Evolutionary conservation across 768 basidiomycete species (phyloP).

Genomic region (Lanmaoa pseudosensibilis): DNA sequence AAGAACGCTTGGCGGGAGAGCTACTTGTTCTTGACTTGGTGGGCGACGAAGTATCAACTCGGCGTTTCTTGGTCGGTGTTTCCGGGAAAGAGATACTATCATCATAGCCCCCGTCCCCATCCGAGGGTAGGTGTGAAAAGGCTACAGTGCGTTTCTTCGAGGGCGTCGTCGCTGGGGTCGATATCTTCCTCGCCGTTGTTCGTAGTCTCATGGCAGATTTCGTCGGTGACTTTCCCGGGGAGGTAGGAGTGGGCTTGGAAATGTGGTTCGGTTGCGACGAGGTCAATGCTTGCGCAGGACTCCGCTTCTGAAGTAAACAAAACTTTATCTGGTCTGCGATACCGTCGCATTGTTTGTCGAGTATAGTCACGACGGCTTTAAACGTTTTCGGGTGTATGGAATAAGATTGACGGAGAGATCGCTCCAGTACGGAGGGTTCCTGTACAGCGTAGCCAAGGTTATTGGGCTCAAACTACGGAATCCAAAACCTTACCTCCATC

Average conservation of each 20-base stretch:
- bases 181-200: not conserved
- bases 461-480: not conserved
- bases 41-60: conserved; percentile 21
- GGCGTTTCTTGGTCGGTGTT: conserved; percentile 46
- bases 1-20: conserved; percentile 11
- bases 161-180: conserved; percentile 12
- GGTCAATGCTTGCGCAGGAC: not conserved
- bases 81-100: conserved; percentile 34
- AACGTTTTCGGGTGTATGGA: conserved; percentile 15
- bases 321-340: conserved; percentile 27
- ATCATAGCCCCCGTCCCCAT: conserved; percentile 25
- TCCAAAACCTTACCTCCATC: conserved; percentile 33
- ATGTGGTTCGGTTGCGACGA: not conserved
- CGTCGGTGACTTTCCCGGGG: conserved; percentile 19
- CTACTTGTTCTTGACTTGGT: conserved; percentile 13
- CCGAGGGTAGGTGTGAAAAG: conserved; percentile 11
- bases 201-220: conserved; percentile 22
- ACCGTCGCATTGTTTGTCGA: conserved; percentile 28
- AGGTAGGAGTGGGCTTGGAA: not conserved
- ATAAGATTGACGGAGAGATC: conserved; percentile 18
- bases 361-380: conserved; percentile 17
- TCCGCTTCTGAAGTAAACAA: conserved; percentile 4
- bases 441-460: not conserved
- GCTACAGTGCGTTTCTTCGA: conserved; percentile 35
- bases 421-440: conserved; percentile 26